Conservation (phyloP, 208 protist genomes). For the Angomonas deanei region DNA sequence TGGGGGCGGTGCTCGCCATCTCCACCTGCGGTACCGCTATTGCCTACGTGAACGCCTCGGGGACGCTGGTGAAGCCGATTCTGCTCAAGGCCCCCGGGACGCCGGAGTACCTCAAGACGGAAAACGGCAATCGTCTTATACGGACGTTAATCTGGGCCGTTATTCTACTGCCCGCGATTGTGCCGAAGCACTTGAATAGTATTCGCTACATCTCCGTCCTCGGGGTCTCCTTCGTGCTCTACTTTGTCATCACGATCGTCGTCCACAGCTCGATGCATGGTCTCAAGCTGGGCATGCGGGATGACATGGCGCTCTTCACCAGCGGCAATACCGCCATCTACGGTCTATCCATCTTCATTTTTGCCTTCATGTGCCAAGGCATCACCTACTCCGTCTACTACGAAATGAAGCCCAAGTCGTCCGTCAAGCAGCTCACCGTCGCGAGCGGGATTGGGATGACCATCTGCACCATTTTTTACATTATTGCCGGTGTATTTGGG, state of each 20-base stretch:
- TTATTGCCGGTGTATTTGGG: conserved; percentile 55
- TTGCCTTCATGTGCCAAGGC: conserved; percentile 69
- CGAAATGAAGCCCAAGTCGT: conserved; percentile 31
- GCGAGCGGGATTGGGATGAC: conserved; percentile 36
- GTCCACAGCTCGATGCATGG: conserved; percentile 40
- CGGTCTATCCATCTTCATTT: conserved; percentile 64
- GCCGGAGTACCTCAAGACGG: conserved; percentile 32
- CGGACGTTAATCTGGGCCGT: conserved; percentile 34
- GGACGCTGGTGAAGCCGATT: conserved; percentile 52
- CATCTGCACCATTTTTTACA: conserved; percentile 57
- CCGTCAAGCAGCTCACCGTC: conserved; percentile 32
- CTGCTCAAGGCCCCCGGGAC: conserved; percentile 18
- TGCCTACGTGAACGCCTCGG: conserved; percentile 68
- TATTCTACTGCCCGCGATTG: conserved; percentile 56
- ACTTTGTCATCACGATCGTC: conserved; percentile 58
- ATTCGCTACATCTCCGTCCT: conserved; percentile 73
- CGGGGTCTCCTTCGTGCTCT: conserved; percentile 54
- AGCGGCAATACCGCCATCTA: conserved; percentile 42
- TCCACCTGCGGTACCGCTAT: conserved; percentile 63
- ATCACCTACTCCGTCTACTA: conserved; percentile 44
- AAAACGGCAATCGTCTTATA: conserved; percentile 29
- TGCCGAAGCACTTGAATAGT: conserved; percentile 72
- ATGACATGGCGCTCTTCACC: conserved; percentile 31
- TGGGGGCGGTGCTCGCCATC: conserved; percentile 42
- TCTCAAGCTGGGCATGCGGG: conserved; percentile 24